These are phyloP conservation scores for Diphasiastrum complanatum DNA, from an alignment of 83 land plant species.

Conservation along the genomic window DNA sequence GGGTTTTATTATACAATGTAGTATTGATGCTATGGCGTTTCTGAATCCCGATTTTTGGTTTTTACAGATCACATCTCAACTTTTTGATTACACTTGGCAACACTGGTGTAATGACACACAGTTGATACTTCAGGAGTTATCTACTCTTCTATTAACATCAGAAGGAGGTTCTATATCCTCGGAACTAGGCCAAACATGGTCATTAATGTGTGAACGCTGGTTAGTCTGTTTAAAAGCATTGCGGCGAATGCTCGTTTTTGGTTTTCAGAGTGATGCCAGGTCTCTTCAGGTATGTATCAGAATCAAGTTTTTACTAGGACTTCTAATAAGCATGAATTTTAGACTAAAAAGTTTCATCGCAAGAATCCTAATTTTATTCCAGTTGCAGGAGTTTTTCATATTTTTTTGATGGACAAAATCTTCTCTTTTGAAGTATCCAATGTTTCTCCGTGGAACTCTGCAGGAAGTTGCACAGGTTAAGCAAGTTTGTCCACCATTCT, in stretches of 20 bases:
- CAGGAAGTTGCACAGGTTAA: slow-evolving; percentile 85
- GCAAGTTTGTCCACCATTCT: slow-evolving; percentile 70
- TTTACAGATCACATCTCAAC: slow-evolving; percentile 72
- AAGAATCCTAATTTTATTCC: no score
- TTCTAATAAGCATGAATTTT: no score
- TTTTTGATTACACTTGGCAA: slow-evolving; percentile 90
- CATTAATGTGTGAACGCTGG: slow-evolving; percentile 86
- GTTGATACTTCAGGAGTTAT: slow-evolving; percentile 52
- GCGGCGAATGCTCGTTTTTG: slow-evolving; percentile 63
- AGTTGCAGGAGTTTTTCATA: no score
- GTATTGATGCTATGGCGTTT: no score
- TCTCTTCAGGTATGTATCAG: slow-evolving; percentile 55
- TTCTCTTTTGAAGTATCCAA: no score
- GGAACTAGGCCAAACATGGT: slow-evolving; percentile 44
- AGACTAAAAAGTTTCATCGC: no score
- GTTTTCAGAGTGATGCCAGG: slow-evolving; percentile 75
- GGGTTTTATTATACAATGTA: no score
- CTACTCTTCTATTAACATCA: slow-evolving; percentile 25
- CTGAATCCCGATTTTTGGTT: no score
- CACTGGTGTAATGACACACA: slow-evolving; percentile 82
- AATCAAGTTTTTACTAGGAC: no score
- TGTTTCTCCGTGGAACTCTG: slow-evolving; percentile 14
- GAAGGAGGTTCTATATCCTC: slow-evolving; percentile 26
- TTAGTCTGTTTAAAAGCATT: slow-evolving; percentile 75
- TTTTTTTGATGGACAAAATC: no score